Evolutionary conservation across 305 asterid species (phyloP).

Genomic region (Stenogyne calaminthoides): DNA sequence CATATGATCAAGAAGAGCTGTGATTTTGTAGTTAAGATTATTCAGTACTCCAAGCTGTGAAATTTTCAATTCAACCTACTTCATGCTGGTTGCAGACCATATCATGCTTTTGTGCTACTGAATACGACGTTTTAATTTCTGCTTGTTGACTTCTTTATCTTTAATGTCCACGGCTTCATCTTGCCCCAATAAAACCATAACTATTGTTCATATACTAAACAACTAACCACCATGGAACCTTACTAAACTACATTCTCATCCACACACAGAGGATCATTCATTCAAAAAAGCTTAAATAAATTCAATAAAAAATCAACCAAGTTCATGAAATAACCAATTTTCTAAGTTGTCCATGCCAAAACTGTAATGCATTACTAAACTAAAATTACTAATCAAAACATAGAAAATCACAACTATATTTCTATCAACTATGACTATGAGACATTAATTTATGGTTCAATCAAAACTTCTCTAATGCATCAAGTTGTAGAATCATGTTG

Average conservation of each 20-base stretch:
- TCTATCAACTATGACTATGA: too few relatives aligned
- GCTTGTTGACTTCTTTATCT: constrained; percentile 81
- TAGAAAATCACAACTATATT: background rate
- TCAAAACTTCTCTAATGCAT: background rate
- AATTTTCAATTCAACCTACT: constrained; percentile 94
- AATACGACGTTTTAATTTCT: constrained; percentile 80
- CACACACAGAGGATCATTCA: too few relatives aligned
- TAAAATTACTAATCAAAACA: too few relatives aligned
- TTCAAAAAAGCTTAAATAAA: too few relatives aligned
- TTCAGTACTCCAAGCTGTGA: constrained; percentile 89
- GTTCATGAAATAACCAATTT: too few relatives aligned
- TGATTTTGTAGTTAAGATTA: constrained; percentile 81
- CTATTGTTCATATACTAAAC: too few relatives aligned
- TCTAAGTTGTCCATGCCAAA: background rate
- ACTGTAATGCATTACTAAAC: background rate
- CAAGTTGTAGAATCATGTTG: background rate
- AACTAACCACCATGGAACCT: too few relatives aligned
- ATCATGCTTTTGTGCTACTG: constrained; percentile 64
- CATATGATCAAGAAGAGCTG: constrained; percentile 86
- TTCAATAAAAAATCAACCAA: too few relatives aligned
- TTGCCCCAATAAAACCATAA: too few relatives aligned
- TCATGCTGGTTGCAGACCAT: constrained; percentile 65
- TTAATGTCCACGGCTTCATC: constrained; percentile 81
- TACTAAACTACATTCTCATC: too few relatives aligned
- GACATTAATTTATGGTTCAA: background rate